These are phyloP conservation scores for Hibiscus mutabilis DNA, from an alignment of 345 rosid genomes.

Conservation along the genomic window DNA sequence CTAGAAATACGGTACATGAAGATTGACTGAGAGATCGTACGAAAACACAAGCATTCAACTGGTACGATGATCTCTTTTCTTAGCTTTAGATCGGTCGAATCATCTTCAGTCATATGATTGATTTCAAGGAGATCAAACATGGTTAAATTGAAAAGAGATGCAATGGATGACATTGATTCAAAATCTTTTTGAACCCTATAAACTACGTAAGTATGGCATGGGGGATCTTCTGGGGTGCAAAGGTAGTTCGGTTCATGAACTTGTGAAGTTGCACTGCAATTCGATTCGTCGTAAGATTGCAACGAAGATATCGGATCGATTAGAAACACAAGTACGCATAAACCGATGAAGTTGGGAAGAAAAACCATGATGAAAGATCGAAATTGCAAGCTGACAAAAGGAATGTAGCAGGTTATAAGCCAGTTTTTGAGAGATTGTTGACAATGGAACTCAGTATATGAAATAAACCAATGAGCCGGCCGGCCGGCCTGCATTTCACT, in stretches of 20 bases:
- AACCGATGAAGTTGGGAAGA: conserved; percentile 10
- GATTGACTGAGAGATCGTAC: conserved; percentile 12
- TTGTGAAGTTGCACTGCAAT: conserved; percentile 16
- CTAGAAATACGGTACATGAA: conserved; percentile 16
- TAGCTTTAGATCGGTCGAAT: conserved; percentile 14
- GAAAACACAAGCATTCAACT: conserved; percentile 18
- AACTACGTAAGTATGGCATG: conserved; percentile 19
- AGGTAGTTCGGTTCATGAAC: conserved; percentile 16
- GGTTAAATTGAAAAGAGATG: conserved; percentile 24
- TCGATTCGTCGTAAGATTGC: conserved; percentile 23
- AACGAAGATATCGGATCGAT: conserved; percentile 13
- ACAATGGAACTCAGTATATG: not conserved
- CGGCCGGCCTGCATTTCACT: conserved; percentile 18
- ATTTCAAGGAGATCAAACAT: conserved; percentile 6
- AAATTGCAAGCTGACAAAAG: not conserved
- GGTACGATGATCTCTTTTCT: conserved; percentile 28
- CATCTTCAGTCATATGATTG: conserved; percentile 21
- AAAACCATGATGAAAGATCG: conserved; percentile 13
- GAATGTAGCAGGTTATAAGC: not conserved
- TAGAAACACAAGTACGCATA: conserved; percentile 10
- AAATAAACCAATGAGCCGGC: conserved; percentile 12
- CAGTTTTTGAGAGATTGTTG: not conserved
- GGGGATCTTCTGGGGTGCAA: conserved; percentile 8
- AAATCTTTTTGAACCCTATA: conserved; percentile 27
- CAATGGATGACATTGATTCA: conserved; percentile 17